Conservation (phyloP, 2,329 filamentous ascomycete genomes). For the Monilinia aucupariae region DNA sequence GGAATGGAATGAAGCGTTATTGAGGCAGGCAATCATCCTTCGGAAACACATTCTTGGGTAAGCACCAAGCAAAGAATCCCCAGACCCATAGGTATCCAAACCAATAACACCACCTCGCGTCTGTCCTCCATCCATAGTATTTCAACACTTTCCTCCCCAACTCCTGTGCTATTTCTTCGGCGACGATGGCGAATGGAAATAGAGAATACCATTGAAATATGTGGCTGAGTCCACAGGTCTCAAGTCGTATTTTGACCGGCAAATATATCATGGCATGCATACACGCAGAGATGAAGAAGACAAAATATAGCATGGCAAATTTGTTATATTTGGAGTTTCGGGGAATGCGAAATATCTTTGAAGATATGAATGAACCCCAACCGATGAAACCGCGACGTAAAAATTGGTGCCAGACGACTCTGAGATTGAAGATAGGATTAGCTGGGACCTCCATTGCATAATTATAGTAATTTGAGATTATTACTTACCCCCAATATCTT, state of each 20-base stretch:
- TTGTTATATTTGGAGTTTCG: not conserved
- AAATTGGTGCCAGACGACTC: not conserved
- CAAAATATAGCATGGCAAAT: not conserved
- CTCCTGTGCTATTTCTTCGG: not conserved
- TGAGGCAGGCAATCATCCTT: not conserved
- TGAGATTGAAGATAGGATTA: not conserved
- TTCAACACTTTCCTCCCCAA: not conserved
- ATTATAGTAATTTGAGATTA: not conserved
- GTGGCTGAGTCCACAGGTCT: not conserved
- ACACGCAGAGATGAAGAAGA: not conserved
- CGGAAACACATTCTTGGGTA: constrained; percentile 3
- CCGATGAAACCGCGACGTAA: not conserved
- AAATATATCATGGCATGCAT: constrained; percentile 2
- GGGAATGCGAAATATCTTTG: constrained; percentile 3
- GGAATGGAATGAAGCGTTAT: not conserved
- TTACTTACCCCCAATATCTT: not conserved
- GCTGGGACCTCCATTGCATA: not conserved
- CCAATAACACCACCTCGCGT: constrained; percentile 6
- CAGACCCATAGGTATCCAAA: constrained; percentile 6
- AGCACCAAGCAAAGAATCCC: constrained; percentile 7
- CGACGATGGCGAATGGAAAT: not conserved
- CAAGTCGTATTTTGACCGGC: not conserved
- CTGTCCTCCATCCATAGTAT: not conserved
- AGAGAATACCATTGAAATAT: constrained; percentile 10
- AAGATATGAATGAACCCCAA: constrained; percentile 5